Conservation (phyloP, 192 early-diverging fungal species). For the Phlyctochytrium planicorne region DNA sequence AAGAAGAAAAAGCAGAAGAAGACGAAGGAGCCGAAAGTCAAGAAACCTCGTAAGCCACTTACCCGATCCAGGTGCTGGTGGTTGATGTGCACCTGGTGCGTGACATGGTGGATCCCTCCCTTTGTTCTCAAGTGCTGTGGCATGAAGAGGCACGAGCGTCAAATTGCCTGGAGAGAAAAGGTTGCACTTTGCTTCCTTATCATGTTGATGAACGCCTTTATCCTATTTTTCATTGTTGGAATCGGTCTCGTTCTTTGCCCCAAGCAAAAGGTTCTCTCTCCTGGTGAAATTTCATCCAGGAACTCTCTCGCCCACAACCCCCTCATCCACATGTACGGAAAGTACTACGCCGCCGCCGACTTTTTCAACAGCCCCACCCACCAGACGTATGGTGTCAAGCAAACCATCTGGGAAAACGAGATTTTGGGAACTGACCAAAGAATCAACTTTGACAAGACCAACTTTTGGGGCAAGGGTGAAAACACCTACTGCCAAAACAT, state of each 20-base stretch:
- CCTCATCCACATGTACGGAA: constrained; percentile 49
- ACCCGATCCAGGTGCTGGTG: constrained; percentile 68
- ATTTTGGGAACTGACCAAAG: constrained; percentile 46
- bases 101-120: constrained; percentile 77
- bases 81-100: constrained; percentile 79
- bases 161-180: constrained; percentile 98
- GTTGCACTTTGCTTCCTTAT: constrained; percentile 90
- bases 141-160: constrained; percentile 76
- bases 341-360: constrained; percentile 37
- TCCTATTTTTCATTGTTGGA: constrained; percentile 79
- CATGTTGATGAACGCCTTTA: constrained; percentile 72
- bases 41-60: constrained; percentile 29
- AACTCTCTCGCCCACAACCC: constrained; percentile 24
- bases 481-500: constrained; percentile 32
- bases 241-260: constrained; percentile 76
- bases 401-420: not conserved
- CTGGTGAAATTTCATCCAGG: constrained; percentile 41
- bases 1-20: not conserved
- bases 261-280: constrained; percentile 54
- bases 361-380: constrained; percentile 8
- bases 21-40: constrained; percentile 10
- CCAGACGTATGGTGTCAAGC: not conserved
- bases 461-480: constrained; percentile 10
- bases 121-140: constrained; percentile 68
- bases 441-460: constrained; percentile 40